Base-by-base conservation (phyloP, 2,329 filamentous ascomycete genomes). In the Cercospora berteroae region DNA sequence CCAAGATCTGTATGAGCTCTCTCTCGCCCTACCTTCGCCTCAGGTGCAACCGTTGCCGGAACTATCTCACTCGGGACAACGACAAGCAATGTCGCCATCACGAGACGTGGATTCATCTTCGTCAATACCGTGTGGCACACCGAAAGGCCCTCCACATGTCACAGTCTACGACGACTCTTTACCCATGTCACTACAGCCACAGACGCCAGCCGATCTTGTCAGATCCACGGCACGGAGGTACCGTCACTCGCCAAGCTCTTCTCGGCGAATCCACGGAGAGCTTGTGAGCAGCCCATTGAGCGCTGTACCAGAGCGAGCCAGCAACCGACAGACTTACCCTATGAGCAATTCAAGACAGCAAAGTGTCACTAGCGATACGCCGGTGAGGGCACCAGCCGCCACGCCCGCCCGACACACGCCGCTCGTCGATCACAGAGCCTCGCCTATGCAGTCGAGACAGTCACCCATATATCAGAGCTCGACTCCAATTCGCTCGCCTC, bases 141-240 rank as follows among this genome's bases (percentile, higher is more conserved):
- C 56, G 56, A 56, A 20, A 58, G 68, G 25, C 50, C 74, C 71
- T 3, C 71, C 71, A 8, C 66, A 65, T 13, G 20, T 78, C 10
- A 67, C 62, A 12, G 69, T 79, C 31, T 79, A 79, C 70, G 72
- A 78, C 59, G 77, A 79, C 55, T 60, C 66, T 10, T 50, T 68
- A 12, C 71, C 76, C 4, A 63, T 74, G 9, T 48, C 60, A 5
- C 67, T 67, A 4, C 77, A 79, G 61, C 77, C 77, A 5, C 76
- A 77, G 50, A 79, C 76, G 1, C 77, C 77, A 13, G 76, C 77
- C n/a, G 77, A 79, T 61, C 33, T 78, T 9, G 56, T 50, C 16
- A 66, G 62, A 25, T 68, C 69, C 0, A 57, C 65, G 3, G 63
- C 73, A 8, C 69, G 70, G 1, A 20, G 42, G 20, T 73, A 68